Percentiles rank a stretch among this genome's conserved stretches.
Conservation (phyloP, 805 yeast genomes). For the Myxozyma sirexii region DNA sequence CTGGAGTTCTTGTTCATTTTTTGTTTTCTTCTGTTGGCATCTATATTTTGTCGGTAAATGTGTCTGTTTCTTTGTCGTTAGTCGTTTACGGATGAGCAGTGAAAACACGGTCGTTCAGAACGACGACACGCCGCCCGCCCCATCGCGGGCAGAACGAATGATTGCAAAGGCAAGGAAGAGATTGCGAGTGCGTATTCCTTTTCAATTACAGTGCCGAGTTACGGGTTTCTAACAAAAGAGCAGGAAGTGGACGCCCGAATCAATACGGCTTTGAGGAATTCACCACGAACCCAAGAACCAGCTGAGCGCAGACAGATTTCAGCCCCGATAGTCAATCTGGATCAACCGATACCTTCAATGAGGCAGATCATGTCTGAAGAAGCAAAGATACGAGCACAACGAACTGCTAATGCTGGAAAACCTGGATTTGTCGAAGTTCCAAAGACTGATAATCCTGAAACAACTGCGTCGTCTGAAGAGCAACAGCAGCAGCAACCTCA, state of each 20-base stretch:
- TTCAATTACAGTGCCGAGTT: neutral
- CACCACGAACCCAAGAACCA: neutral
- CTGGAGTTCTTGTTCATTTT: neutral
- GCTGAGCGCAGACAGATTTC: neutral
- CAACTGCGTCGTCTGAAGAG: neutral
- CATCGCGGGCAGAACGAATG: slow-evolving; percentile 18
- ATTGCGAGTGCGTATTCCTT: slow-evolving; percentile 16
- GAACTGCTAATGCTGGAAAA: neutral
- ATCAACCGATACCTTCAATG: neutral
- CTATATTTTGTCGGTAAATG: neutral
- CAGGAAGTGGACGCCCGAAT: slow-evolving; percentile 29
- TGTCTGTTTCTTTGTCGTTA: neutral
- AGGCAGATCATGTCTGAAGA: neutral
- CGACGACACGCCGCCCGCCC: neutral
- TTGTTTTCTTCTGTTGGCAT: neutral
- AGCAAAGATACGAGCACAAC: neutral
- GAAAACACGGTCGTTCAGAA: neutral
- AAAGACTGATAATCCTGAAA: neutral
- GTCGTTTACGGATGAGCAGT: neutral
- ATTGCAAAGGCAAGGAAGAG: slow-evolving; percentile 23
- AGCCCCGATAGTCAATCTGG: slow-evolving; percentile 1
- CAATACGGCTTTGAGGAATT: slow-evolving; percentile 5
- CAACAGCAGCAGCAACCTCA: neutral
- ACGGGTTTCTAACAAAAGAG: neutral
- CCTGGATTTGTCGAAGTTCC: neutral